Evolutionary conservation across 306 rosid genomes (phyloP).

Genomic region (Senna siamea): DNA sequence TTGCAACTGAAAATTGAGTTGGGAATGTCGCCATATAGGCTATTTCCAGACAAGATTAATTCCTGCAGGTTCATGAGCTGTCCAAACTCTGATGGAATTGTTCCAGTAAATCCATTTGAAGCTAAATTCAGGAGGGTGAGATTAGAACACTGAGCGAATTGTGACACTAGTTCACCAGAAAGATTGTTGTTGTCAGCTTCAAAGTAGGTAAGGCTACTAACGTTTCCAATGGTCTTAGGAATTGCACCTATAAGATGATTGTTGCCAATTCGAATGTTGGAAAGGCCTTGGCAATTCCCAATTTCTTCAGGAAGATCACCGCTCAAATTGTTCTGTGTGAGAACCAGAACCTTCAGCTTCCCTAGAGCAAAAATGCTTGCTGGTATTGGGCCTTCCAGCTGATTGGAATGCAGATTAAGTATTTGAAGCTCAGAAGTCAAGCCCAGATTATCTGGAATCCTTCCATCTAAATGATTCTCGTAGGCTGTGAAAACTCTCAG

Average conservation of each 20-base stretch:
- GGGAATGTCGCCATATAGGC: slow-evolving; percentile 84
- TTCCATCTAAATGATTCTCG: slow-evolving; percentile 80
- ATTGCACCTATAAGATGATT: slow-evolving; percentile 49
- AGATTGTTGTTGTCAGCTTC: slow-evolving; percentile 90
- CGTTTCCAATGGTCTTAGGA: slow-evolving; percentile 63
- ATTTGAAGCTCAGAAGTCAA: slow-evolving; percentile 66
- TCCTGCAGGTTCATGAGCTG: slow-evolving; percentile 91
- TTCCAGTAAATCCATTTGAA: slow-evolving; percentile 82
- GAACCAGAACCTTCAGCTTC: slow-evolving; percentile 79
- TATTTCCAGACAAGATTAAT: slow-evolving; percentile 81
- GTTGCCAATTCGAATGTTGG: slow-evolving; percentile 53
- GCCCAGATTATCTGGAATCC: slow-evolving; percentile 81
- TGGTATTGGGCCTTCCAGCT: slow-evolving; percentile 84
- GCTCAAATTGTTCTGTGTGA: slow-evolving; percentile 79
- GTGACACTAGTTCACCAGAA: slow-evolving; percentile 72
- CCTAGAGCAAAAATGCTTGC: slow-evolving; percentile 76
- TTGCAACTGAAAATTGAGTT: slow-evolving; percentile 70
- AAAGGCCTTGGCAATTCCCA: slow-evolving; percentile 53
- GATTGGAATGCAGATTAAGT: slow-evolving; percentile 90
- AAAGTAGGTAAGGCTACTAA: slow-evolving; percentile 93
- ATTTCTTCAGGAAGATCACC: slow-evolving; percentile 49
- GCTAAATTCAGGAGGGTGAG: slow-evolving; percentile 94
- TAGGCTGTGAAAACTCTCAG: slow-evolving; percentile 85
- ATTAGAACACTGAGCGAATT: slow-evolving; percentile 76
- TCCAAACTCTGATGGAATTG: slow-evolving; percentile 77